Percentiles rank a stretch among this genome's conserved stretches.
These are phyloP conservation scores for Coemansia umbellata DNA, from an alignment of 192 early-diverging fungal genomes.

Conservation along the genomic window DNA sequence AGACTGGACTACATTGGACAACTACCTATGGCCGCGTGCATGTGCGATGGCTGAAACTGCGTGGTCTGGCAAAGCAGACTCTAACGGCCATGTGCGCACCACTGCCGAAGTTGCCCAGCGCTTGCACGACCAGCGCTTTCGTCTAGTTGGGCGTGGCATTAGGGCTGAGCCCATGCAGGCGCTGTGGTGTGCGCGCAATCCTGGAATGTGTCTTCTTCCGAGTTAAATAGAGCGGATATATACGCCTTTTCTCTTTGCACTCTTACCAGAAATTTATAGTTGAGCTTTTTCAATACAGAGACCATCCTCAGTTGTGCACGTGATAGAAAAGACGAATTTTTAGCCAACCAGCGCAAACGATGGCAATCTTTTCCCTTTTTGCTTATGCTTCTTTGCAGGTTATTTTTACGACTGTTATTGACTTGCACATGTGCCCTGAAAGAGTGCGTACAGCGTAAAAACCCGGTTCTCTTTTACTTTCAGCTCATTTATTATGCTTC, in stretches of 20 bases:
- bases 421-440: neutral
- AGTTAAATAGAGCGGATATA: neutral
- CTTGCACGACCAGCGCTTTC: slow-evolving; percentile 69
- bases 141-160: slow-evolving; percentile 64
- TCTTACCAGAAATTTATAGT: neutral
- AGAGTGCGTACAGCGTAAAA: too few relatives aligned
- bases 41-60: slow-evolving; percentile 63
- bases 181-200: slow-evolving; percentile 67
- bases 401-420: neutral
- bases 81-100: slow-evolving; percentile 49
- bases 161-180: slow-evolving; percentile 69
- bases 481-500: neutral
- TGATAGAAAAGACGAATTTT: neutral
- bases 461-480: neutral
- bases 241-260: neutral
- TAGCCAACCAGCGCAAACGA: neutral
- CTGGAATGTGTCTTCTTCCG: slow-evolving; percentile 47
- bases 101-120: slow-evolving; percentile 59
- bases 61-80: slow-evolving; percentile 65
- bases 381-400: neutral
- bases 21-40: slow-evolving; percentile 66
- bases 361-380: neutral
- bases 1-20: slow-evolving; percentile 56
- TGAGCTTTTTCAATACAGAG: neutral
- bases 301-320: neutral